Conservation (phyloP, 148 eudicot genomes). For the Beta vulgaris region DNA sequence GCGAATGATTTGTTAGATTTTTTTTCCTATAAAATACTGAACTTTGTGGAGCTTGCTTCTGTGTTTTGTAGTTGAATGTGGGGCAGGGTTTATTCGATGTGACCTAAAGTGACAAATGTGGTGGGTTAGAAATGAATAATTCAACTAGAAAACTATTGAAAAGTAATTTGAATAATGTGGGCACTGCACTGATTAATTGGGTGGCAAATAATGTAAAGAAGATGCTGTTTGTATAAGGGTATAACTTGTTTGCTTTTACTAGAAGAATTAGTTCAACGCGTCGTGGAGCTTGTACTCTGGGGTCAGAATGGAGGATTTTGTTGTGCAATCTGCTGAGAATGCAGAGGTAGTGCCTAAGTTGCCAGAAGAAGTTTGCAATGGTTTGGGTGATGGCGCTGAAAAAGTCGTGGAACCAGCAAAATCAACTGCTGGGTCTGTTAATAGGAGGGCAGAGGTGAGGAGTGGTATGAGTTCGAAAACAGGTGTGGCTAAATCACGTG, state of each 20-base stretch:
- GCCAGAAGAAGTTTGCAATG: slow-evolving; percentile 11
- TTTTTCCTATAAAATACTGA: neutral
- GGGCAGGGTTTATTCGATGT: neutral
- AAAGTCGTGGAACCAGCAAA: slow-evolving; percentile 25
- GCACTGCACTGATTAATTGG: neutral
- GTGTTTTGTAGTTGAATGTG: neutral
- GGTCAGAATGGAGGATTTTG: slow-evolving; percentile 39
- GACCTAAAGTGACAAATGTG: neutral
- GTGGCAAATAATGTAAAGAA: neutral
- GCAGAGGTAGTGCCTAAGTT: slow-evolving; percentile 27
- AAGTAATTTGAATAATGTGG: neutral
- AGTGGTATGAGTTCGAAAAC: slow-evolving; percentile 36
- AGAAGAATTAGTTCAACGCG: neutral
- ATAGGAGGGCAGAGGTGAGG: slow-evolving; percentile 40
- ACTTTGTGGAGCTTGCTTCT: neutral
- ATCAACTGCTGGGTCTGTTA: slow-evolving; percentile 30
- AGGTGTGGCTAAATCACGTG: slow-evolving; percentile 41
- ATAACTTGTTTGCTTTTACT: neutral
- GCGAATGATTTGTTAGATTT: neutral
- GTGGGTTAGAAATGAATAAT: neutral
- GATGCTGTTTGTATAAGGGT: neutral
- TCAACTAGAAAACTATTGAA: neutral
- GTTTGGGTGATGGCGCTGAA: slow-evolving; percentile 27
- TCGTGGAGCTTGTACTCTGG: neutral
- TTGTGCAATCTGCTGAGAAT: slow-evolving; percentile 20